Base-by-base conservation (phyloP, 2,329 filamentous ascomycete species). In the Talaromyces piceae region DNA sequence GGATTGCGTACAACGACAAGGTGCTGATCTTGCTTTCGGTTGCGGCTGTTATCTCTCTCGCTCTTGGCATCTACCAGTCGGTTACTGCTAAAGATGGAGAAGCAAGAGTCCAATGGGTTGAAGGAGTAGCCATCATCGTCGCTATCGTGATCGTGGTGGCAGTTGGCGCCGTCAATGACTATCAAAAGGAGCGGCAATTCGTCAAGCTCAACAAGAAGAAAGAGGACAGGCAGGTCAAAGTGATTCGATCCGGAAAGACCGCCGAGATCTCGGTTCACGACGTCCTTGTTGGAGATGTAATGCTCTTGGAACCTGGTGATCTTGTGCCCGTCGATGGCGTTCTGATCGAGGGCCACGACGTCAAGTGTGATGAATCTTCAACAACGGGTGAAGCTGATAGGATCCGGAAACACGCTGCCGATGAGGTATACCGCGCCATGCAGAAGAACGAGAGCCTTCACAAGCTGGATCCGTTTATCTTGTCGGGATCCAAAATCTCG, bases 1-100 rank as follows among this genome's bases (percentile, higher is more conserved):
- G 87, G 87, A 85, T 88, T 60, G 86, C 86, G 1, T 88, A 88
- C 69, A 89, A 90, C 63, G 87, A 91, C 68, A 91, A 90, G 61
- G 82, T 91, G 9, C 72, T 89, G 48, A 86, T 89, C 50, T 70
- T 89, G 4, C 73, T 89, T 53, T 85, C 84, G 1, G 74, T 83
- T 18, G 86, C 86, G 6, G 87, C 86, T 1, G 73, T 80, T n/a
- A 81, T 91, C 30, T 89, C 87, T 2, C 73, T 91, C 23, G 83
- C 81, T 0, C 78, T 91, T 37, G 87, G 87, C 43, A 79, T 90
- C 1, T 89, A 88, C 59, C 83, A 90, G 61, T 83, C 84, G 1
- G 76, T 85, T 47, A 81, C 78, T 13, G 75, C 77, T 2, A 61
- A 71, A n/a, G 72, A 77, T 44, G 66, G 74, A 4, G 66, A 75